A percentile compares a stretch with the other conserved stretches of the same genome.
These are phyloP conservation scores for Eremothecium gossypii DNA, from an alignment of 1,139 yeast species.

Conservation along the genomic window DNA sequence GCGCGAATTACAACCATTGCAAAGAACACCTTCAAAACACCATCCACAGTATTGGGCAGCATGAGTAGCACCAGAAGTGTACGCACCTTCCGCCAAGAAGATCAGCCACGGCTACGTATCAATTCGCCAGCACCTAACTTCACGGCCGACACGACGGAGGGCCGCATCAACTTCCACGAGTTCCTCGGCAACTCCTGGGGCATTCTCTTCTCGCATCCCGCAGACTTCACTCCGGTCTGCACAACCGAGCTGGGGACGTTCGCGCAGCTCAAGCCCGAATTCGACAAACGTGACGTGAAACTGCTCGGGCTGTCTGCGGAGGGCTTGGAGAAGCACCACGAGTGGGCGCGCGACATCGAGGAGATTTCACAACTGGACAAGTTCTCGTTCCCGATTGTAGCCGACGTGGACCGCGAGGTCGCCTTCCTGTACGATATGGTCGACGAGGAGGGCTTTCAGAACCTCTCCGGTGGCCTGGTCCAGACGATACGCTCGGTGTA, in stretches of 20 bases:
- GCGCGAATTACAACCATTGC: no score
- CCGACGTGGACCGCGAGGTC: conserved; percentile 71
- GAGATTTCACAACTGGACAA: conserved; percentile 57
- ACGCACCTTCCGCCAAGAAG: conserved; percentile 44
- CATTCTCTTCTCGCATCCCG: conserved; percentile 84
- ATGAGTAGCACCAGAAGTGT: conserved; percentile 24
- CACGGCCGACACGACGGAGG: conserved; percentile 66
- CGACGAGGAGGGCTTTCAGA: conserved; percentile 78
- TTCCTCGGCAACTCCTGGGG: conserved; percentile 78
- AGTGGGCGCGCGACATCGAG: conserved; percentile 83
- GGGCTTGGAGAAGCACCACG: conserved; percentile 62
- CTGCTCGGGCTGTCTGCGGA: conserved; percentile 81
- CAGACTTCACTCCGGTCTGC: conserved; percentile 91
- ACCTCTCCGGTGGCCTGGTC: conserved; percentile 58
- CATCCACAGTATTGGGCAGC: neutral
- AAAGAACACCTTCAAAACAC: no score
- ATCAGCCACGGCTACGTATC: conserved; percentile 60
- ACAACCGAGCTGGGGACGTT: conserved; percentile 93
- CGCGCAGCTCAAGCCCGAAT: conserved; percentile 75
- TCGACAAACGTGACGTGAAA: conserved; percentile 69
- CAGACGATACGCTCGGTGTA: conserved; percentile 83
- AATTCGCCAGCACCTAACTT: conserved; percentile 76
- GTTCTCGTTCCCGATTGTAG: conserved; percentile 79
- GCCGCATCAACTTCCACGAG: conserved; percentile 72
- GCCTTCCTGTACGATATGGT: conserved; percentile 84